Base-by-base conservation (phyloP, 495 filamentous ascomycete species). In the Rostrohypoxylon terebratum region DNA sequence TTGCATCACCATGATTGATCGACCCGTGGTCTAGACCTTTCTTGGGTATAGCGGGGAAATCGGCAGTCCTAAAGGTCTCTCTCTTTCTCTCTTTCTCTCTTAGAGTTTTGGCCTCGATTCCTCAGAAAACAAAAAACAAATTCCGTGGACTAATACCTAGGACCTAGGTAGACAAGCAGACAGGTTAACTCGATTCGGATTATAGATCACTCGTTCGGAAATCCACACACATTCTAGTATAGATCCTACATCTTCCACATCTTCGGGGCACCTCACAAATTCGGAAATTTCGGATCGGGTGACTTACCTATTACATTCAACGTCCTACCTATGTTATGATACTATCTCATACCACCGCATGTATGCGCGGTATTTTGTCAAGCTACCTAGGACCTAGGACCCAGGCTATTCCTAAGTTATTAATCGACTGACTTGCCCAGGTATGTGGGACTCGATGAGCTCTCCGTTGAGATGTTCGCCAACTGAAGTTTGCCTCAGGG, bases 391-490 rank as follows among this genome's bases (percentile, higher is more conserved):
- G 23, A 4, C 18, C 5, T 45, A 5, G 8, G 5, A 11, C 42
- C 42, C 20, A 16, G 13, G n/a, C 42, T 45, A 45, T 14, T 14
- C 42, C 16, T 8, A 4, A 45, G 2, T 1, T 50, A 1, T 50
- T 28, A 33, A 9, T 21, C 13, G 2, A 21, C n/a, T 11, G 28
- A 20, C 36, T 68, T 60, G 34, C 65, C 65, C 61, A 60, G 65
- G 65, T 33, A 68, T 68, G 65, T 68, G 65, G 65, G 64, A 60
- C 64, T 14, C 13, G 31, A 40, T 23, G 44, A 44, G 23, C 8
- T 66, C 63, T 28, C 42, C 16, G 13, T 42, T 28, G 23, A 25
- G 40, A 61, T 44, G 21, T 13, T 7, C 9, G 21, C 16, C 2
- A 42, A 14, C 38, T 23, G 31, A 53, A 53, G 48, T 10, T 50